A percentile compares a stretch with the other conserved stretches of the same genome.
These are phyloP conservation scores for Pisolithus thermaeus DNA, from an alignment of 1,284 basidiomycete genomes.

Conservation along the genomic window DNA sequence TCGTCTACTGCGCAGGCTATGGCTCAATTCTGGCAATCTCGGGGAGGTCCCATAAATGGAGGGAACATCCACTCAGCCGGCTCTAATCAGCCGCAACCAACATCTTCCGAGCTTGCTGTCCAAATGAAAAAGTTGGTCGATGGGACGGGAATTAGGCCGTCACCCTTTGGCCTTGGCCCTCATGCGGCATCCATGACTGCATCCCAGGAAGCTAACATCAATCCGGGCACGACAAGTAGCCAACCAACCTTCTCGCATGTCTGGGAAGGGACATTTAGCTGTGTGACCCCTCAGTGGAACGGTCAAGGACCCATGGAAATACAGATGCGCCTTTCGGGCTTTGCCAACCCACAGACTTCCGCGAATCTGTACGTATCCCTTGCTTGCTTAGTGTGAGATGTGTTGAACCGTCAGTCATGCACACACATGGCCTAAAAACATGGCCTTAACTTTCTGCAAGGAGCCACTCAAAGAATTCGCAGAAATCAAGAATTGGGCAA, in stretches of 20 bases:
- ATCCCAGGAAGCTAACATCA: conserved; percentile 10
- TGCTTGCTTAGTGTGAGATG: not conserved
- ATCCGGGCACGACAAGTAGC: conserved; percentile 3
- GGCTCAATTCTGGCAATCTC: conserved; percentile 25
- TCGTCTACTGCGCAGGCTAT: conserved; percentile 18
- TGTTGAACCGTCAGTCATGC: conserved; percentile 34
- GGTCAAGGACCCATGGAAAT: conserved; percentile 39
- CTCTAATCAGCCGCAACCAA: conserved; percentile 10
- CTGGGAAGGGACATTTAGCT: conserved; percentile 52
- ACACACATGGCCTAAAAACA: conserved; percentile 47
- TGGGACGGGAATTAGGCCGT: conserved; percentile 25
- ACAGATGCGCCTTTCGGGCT: conserved; percentile 37
- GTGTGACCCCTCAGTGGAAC: conserved; percentile 37
- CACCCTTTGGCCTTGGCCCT: conserved; percentile 6
- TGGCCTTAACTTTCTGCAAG: conserved; percentile 40
- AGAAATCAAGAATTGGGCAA: conserved; percentile 49
- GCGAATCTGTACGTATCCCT: conserved; percentile 30
- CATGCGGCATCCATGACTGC: conserved; percentile 4
- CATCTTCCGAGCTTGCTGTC: conserved; percentile 26
- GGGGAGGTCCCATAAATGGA: conserved; percentile 12
- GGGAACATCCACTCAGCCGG: conserved; percentile 4
- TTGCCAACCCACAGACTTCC: conserved; percentile 1
- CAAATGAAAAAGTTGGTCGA: conserved; percentile 53
- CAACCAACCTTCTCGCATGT: conserved; percentile 1
- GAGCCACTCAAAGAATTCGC: conserved; percentile 35